Evolutionary conservation across 805 yeast genomes (phyloP).

Genomic region (Cyberlindnera xishuangbannaensis): DNA sequence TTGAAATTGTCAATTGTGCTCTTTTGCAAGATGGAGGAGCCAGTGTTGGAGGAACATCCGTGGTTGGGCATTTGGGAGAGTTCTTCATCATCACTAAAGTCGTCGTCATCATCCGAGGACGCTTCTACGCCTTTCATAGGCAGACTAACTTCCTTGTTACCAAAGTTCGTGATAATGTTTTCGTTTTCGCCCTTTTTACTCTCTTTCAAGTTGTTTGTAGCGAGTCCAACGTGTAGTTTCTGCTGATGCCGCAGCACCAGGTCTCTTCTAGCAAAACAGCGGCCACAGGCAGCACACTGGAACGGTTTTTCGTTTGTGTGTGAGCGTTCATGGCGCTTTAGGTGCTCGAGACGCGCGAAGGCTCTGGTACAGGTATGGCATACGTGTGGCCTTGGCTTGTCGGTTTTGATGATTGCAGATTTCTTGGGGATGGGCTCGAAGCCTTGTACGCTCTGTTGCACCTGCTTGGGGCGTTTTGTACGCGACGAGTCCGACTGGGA

Average conservation of each 20-base stretch:
- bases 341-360: conserved; percentile 90
- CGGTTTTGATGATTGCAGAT: conserved; percentile 77
- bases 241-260: conserved; percentile 90
- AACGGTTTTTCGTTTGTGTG: conserved; percentile 96
- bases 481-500: conserved; percentile 2
- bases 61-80: not conserved
- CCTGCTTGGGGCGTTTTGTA: conserved; percentile 16
- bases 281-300: conserved; percentile 93
- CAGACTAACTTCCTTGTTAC: conserved; percentile 33
- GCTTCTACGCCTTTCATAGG: conserved; percentile 26
- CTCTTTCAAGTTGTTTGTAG: conserved; percentile 39
- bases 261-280: conserved; percentile 90
- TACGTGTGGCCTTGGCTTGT: conserved; percentile 89
- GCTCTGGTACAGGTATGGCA: conserved; percentile 91
- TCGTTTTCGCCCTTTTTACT: conserved; percentile 26
- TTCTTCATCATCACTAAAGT: conserved; percentile 6
- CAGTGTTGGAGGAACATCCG: conserved; percentile 5
- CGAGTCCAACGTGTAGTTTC: conserved; percentile 63
- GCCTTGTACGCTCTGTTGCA: conserved; percentile 25
- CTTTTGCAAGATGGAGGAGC: conserved; percentile 5
- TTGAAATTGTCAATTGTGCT: conserved; percentile 14
- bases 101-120: too few species aligned
- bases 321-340: conserved; percentile 88
- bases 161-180: conserved; percentile 32
- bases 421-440: conserved; percentile 79